Base-by-base conservation (phyloP, 2,329 filamentous ascomycete genomes). In the Diaporthe sp. region DNA sequence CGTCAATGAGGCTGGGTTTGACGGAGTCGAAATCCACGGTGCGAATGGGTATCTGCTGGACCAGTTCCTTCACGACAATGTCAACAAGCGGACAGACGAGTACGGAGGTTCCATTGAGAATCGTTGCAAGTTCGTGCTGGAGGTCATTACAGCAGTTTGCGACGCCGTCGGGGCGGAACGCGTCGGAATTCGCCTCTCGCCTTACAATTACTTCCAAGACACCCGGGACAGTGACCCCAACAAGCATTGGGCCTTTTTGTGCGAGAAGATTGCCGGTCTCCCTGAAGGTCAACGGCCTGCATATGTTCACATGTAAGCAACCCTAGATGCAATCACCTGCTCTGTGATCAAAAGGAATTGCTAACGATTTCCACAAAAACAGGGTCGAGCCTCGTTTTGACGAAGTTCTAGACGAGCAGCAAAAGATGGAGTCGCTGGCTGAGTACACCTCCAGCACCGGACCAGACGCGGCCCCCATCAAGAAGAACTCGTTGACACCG, bases 11-110 rank as follows among this genome's bases (percentile, higher is more conserved):
- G 91, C 90, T 0, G 94, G 94, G 0, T 92, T 93, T 42, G 94
- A 96, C 78, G 91, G 90, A 0, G 89, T 96, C 59, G 94, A 96
- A 76, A 80, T 86, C 4, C 86, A 89, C 63, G 86, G 81, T 0
- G 89, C 88, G 0, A 91, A 92, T 72, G 90, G 90, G 0, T 93
- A 93, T 75, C 83, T 93, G 0, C 80, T 92, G 9, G 90, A 91
- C 69, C 89, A 92, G 63, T 93, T 93, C 78, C 82, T 90, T 0
- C 88, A 86, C 13, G 84, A 86, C 22, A 83, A 84, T 8, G 85
- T 84, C 55, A 91, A 91, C 77, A 80, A 83, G 53, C 84, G 89
- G 9, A 84, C 84, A 0, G 89, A 91, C 77, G 76, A 83, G 35
- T 91, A 89, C 35, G 89, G 89, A 4, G 88, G 89, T 0, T 85